A percentile compares a stretch with the other conserved stretches of the same genome.
Evolutionary conservation across 2,329 filamentous ascomycete species (phyloP).

Genomic region (Sclerotinia sclerotiorum): DNA sequence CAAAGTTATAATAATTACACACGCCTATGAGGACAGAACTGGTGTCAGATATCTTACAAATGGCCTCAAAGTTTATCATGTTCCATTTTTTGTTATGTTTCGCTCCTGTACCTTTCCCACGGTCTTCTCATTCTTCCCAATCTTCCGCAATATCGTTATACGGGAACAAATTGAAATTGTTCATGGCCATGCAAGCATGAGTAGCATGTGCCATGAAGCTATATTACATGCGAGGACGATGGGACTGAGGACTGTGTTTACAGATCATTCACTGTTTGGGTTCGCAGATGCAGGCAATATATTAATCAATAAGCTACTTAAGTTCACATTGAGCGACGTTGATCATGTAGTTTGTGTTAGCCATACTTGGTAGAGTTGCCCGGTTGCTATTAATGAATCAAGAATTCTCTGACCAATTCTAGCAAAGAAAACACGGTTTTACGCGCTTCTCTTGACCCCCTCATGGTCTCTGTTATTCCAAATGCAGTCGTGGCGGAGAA

Average conservation of each 20-base stretch:
- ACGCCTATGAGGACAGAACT: constrained; percentile 87
- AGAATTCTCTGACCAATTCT: constrained; percentile 30
- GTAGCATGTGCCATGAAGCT: constrained; percentile 89
- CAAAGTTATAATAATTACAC: constrained; percentile 97
- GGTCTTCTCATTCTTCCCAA: constrained; percentile 96
- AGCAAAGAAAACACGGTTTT: constrained; percentile 98
- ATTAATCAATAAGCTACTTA: constrained; percentile 92
- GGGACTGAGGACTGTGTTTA: constrained; percentile 94
- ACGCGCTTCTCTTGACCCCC: constrained; percentile 86
- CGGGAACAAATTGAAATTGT: constrained; percentile 95
- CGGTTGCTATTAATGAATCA: not conserved
- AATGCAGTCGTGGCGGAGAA: constrained; percentile 97
- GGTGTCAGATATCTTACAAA: constrained; percentile 96
- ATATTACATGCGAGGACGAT: constrained; percentile 94
- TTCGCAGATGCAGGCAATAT: constrained; percentile 97
- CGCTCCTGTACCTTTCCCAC: constrained; percentile 92
- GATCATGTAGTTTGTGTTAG: constrained; percentile 98
- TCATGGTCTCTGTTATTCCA: constrained; percentile 97
- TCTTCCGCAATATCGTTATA: constrained; percentile 95
- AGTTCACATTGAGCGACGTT: constrained; percentile 93
- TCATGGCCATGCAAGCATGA: constrained; percentile 93
- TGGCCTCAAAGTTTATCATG: constrained; percentile 96
- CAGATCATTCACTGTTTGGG: constrained; percentile 94
- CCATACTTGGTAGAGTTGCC: constrained; percentile 78
- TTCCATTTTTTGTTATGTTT: constrained; percentile 95